A percentile compares a stretch with the other conserved stretches of the same genome.
Evolutionary conservation across 768 basidiomycete species (phyloP).

Genomic region (Myochromella boudieri): DNA sequence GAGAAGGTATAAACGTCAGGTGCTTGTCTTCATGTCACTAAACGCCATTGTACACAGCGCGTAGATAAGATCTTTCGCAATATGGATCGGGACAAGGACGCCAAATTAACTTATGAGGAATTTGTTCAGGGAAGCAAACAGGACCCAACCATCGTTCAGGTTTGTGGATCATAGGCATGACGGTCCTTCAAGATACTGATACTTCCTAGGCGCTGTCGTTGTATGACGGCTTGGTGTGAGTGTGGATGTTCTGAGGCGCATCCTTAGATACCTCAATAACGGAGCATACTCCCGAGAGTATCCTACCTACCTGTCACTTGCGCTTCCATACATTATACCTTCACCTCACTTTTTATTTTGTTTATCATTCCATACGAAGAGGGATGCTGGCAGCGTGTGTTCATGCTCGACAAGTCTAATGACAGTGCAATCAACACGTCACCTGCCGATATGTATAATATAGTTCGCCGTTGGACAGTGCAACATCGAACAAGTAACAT

Average conservation of each 20-base stretch:
- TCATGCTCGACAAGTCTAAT: too few species aligned
- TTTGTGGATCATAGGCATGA: constrained; percentile 25
- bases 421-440: too few species aligned
- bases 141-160: constrained; percentile 99
- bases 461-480: too few species aligned
- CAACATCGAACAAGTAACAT: too few species aligned
- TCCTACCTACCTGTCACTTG: background rate
- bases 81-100: constrained; percentile 97
- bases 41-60: constrained; percentile 53
- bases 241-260: background rate
- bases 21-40: constrained; percentile 9
- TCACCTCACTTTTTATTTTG: background rate
- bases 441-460: too few species aligned
- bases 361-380: background rate
- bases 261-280: too few species aligned
- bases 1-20: constrained; percentile 64
- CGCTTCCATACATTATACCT: background rate
- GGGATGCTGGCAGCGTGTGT: background rate
- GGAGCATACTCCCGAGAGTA: too few species aligned
- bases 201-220: constrained; percentile 78
- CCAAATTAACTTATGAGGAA: constrained; percentile 91
- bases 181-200: background rate
- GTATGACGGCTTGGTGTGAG: constrained; percentile 90
- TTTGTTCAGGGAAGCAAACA: constrained; percentile 99
- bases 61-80: constrained; percentile 98